A percentile compares a stretch with the other conserved stretches of the same genome.
Conservation (phyloP, 202 grass and related monocot species). For the Sporobolus alterniflorus region DNA sequence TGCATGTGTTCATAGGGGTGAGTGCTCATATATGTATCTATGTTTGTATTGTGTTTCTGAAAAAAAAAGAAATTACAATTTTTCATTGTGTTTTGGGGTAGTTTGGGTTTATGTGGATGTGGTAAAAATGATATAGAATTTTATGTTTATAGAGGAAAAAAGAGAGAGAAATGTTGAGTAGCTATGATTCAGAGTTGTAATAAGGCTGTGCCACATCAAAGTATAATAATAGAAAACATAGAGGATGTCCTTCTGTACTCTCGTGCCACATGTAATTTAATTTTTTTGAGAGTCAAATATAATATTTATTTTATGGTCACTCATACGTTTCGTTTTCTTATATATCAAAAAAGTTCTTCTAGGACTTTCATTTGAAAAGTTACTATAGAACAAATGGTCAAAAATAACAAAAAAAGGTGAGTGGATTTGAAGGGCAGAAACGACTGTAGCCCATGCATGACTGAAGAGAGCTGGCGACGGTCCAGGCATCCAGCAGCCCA, state of each 20-base stretch:
- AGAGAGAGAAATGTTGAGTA: background rate
- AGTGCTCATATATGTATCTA: too few species aligned
- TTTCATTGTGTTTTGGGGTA: slow-evolving; percentile 5
- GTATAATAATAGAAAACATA: slow-evolving; percentile 11
- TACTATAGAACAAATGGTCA: background rate
- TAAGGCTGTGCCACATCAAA: background rate
- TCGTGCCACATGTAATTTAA: background rate
- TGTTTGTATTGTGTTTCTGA: too few species aligned
- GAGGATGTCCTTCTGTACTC: background rate
- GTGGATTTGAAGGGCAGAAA: background rate
- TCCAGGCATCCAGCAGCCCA: background rate
- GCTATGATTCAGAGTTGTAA: background rate
- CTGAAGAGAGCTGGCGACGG: background rate
- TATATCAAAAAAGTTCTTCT: background rate
- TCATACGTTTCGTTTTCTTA: background rate
- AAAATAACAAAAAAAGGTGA: background rate
- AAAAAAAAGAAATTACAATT: slow-evolving; percentile 23
- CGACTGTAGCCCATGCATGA: background rate
- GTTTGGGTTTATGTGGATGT: slow-evolving; percentile 23
- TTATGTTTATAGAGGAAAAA: background rate
- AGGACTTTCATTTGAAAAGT: background rate
- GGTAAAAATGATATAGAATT: background rate
- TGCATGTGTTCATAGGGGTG: too few species aligned
- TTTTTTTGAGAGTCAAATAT: background rate
- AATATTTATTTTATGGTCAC: background rate